Evolutionary conservation across 495 filamentous ascomycete species (phyloP).

Genomic region (Hyaloscypha variabilis): DNA sequence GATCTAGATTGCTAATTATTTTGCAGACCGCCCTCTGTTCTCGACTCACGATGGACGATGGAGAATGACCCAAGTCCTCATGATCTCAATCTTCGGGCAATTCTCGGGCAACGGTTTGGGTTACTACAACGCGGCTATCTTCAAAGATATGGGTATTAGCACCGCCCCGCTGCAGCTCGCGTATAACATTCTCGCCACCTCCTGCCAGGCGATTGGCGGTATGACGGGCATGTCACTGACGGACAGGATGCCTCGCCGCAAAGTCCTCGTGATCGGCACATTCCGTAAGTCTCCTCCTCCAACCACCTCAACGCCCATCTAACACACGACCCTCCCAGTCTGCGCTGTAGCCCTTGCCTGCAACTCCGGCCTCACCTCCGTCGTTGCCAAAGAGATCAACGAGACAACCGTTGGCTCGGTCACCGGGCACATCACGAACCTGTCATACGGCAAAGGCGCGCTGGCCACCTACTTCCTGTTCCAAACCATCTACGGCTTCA

Average conservation of each 20-base stretch:
- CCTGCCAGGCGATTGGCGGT: constrained; percentile 41
- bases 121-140: constrained; percentile 35
- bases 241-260: constrained; percentile 24
- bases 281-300: no score
- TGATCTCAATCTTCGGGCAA: constrained; percentile 56
- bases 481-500: constrained; percentile 3
- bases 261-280: constrained; percentile 21
- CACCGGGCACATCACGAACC: constrained; percentile 17
- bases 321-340: constrained; percentile 9
- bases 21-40: constrained; percentile 39
- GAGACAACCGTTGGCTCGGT: no score
- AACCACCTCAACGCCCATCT: no score
- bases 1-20: no score
- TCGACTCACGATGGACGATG: constrained; percentile 47
- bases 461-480: constrained; percentile 28
- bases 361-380: constrained; percentile 12
- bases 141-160: constrained; percentile 35
- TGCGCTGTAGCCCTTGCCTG: constrained; percentile 30
- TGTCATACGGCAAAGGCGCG: constrained; percentile 12
- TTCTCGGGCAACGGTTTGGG: constrained; percentile 48
- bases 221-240: constrained; percentile 40
- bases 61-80: constrained; percentile 49
- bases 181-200: constrained; percentile 51
- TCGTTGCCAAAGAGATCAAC: no score
- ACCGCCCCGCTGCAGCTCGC: constrained; percentile 41